Base-by-base conservation (phyloP, 2,329 filamentous ascomycete species). In the Penicillium janthinellum region DNA sequence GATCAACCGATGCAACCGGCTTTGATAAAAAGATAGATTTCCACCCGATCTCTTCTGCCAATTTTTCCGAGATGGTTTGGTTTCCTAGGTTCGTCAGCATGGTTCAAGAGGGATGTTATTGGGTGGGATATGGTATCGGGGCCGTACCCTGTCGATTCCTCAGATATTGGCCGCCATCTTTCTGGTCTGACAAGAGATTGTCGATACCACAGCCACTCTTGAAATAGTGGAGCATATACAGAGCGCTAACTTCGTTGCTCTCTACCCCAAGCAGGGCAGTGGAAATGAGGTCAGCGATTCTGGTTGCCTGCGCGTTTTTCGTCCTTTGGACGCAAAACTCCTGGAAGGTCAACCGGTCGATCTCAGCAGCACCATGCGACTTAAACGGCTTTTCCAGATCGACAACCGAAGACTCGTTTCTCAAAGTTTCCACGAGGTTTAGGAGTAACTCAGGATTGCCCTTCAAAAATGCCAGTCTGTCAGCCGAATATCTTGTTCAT, bases 181-280 rank as follows among this genome's bases (percentile, higher is more conserved):
- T 82, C 37, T 71, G 64, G 63, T 86, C 84, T 0, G 82, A 83
- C 0, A 81, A 73, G 75, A 85, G 80, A 41, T 78, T 72, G 59
- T 82, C 60, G 5, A 86, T 72, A 0, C 85, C 84, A 6, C 79
- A 78, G 1, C 82, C 81, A 15, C 76, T 76, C 65, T 80, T 82
- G 74, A 79, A 81, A 69, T 86, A 85, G 66, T 84, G 76, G 31
- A 87, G 73, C 64, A 86, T 83, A 65, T 73, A 85, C 3, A 83
- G 67, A 0, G 83, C 82, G 15, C 78, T 81, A 8, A 85, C 66
- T n/a, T 85, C 81, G 1, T 57, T 59, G 0, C 82, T 77, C 42
- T 85, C 79, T 0, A 79, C 70, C 0, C 84, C 83, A 1, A 84
- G 70, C 76, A 84, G 80, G 3, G 78, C 81, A 1, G 79, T 71